A percentile compares a stretch with the other conserved stretches of the same genome.
Evolutionary conservation across 495 filamentous ascomycete genomes (phyloP).

Genomic region (Thermochaetoides thermophila): DNA sequence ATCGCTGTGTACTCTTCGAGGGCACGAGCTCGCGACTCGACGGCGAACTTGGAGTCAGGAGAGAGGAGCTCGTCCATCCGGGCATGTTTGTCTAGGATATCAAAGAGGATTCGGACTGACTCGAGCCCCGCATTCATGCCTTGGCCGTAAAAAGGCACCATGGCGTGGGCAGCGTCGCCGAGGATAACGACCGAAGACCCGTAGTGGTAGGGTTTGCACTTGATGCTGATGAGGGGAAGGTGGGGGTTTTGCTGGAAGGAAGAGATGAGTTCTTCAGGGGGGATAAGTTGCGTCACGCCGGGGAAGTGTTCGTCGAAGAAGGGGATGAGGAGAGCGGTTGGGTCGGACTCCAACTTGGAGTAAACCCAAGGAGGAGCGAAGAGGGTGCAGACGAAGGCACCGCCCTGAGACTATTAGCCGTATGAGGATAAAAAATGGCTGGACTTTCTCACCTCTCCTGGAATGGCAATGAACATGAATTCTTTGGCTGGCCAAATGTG

Average conservation of each 20-base stretch:
- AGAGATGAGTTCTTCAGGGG: constrained; percentile 44
- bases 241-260: constrained; percentile 73
- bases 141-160: constrained; percentile 91
- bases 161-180: constrained; percentile 91
- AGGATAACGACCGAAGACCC: constrained; percentile 64
- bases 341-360: constrained; percentile 40
- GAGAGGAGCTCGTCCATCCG: constrained; percentile 13
- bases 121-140: constrained; percentile 81
- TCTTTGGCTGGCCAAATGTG: constrained; percentile 93
- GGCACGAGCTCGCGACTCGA: constrained; percentile 37
- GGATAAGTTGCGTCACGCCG: constrained; percentile 73
- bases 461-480: constrained; percentile 97
- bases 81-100: constrained; percentile 50
- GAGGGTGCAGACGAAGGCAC: constrained; percentile 88
- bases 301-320: constrained; percentile 75
- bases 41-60: constrained; percentile 2
- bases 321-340: constrained; percentile 34
- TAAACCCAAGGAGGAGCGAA: constrained; percentile 60
- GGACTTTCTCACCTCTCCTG: constrained; percentile 40
- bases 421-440: not conserved
- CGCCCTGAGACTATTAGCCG: constrained; percentile 37
- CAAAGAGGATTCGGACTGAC: constrained; percentile 69
- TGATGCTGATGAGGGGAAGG: constrained; percentile 81
- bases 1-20: constrained; percentile 59
- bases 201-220: constrained; percentile 79